Evolutionary conservation across 371 early-diverging fungal species (phyloP).

Genomic region (Zychaea mexicana): DNA sequence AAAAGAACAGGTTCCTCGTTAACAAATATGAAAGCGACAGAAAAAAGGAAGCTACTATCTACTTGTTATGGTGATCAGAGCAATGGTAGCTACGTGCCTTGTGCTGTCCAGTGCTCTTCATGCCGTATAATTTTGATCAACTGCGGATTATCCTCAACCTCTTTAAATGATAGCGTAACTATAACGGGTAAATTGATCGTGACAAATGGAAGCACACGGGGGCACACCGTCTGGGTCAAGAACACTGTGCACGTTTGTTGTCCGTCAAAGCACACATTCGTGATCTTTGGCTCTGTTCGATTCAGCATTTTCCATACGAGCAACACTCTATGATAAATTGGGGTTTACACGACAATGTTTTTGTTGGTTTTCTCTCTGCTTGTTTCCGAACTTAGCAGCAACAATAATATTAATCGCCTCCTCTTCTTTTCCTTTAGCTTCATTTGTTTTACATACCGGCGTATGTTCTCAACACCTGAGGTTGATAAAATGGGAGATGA

Average conservation of each 20-base stretch:
- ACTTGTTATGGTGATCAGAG: not conserved
- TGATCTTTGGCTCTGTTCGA: constrained; percentile 18
- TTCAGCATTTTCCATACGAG: constrained; percentile 30
- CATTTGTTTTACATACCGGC: constrained; percentile 20
- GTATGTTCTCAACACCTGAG: constrained; percentile 54
- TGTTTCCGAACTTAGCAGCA: no score
- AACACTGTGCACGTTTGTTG: constrained; percentile 17
- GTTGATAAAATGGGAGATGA: constrained; percentile 54
- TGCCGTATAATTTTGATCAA: constrained; percentile 18
- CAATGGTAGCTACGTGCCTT: constrained; percentile 15
- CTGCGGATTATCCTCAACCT: constrained; percentile 11
- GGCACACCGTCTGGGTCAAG: constrained; percentile 26
- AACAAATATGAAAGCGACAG: not conserved
- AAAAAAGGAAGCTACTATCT: no score
- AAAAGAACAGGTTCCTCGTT: no score
- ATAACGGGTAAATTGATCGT: constrained; percentile 19
- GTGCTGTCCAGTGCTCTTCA: constrained; percentile 29
- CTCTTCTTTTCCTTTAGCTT: not conserved
- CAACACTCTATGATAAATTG: constrained; percentile 25
- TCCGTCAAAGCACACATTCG: constrained; percentile 25
- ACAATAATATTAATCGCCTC: not conserved
- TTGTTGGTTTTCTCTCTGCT: no score
- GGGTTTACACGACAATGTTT: no score
- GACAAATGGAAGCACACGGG: constrained; percentile 22
- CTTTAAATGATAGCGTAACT: constrained; percentile 18